Evolutionary conservation across 306 rosid species (phyloP).

Genomic region (Sicyos edulis): DNA sequence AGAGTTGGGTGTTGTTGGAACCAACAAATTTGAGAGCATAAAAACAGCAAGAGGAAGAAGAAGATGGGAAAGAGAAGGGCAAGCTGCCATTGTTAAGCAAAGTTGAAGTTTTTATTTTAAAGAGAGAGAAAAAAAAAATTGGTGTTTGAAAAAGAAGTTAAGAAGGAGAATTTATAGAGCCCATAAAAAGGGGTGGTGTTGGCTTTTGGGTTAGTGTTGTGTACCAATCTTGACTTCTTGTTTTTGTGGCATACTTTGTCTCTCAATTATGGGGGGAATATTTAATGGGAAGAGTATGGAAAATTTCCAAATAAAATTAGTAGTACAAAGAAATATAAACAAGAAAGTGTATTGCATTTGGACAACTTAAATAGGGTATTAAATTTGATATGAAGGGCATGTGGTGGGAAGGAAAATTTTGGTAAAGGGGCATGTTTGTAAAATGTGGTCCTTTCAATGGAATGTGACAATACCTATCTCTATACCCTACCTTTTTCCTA

Average conservation of each 20-base stretch:
- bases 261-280: neutral
- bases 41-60: constrained; percentile 31
- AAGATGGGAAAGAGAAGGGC: neutral
- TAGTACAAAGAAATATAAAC: neutral
- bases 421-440: neutral
- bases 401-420: neutral
- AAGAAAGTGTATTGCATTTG: neutral
- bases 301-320: neutral
- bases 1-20: constrained; percentile 42
- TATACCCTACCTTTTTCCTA: constrained; percentile 7
- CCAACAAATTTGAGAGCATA: constrained; percentile 22
- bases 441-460: constrained; percentile 9
- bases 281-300: neutral
- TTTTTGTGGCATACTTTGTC: neutral
- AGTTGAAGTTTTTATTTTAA: neutral
- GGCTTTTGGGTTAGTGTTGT: neutral
- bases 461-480: constrained; percentile 10
- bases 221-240: constrained; percentile 4
- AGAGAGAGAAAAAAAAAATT: neutral
- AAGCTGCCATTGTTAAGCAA: neutral
- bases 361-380: neutral
- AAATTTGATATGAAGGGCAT: neutral
- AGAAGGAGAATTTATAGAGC: constrained; percentile 42
- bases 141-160: neutral
- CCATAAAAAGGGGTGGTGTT: constrained; percentile 27